phyloP scores from a whole-genome alignment of 805 yeast species.

The Saturnispora hagleri region DNA sequence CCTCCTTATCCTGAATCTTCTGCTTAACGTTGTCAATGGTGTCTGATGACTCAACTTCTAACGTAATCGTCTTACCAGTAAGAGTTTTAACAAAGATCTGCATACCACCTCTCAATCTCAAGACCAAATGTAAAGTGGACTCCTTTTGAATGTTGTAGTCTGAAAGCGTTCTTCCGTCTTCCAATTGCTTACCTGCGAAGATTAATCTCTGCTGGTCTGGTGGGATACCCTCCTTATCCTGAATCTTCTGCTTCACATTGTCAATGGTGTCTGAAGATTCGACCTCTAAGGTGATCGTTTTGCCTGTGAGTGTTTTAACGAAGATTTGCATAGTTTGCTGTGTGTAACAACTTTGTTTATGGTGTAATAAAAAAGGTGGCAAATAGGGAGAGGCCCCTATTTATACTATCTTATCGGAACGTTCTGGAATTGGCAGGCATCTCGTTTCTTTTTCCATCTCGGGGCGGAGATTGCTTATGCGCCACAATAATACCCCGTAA shows the following conservation, averaged over 20 bases:
- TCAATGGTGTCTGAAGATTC: conserved; percentile 94
- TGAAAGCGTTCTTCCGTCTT: conserved; percentile 84
- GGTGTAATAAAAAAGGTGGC: neutral
- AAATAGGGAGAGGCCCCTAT: neutral
- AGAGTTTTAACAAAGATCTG: conserved; percentile 49
- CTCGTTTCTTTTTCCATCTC: neutral
- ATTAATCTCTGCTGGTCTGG: conserved; percentile 39
- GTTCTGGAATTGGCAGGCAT: conserved; percentile 4
- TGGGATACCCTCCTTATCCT: conserved; percentile 80
- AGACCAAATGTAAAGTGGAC: conserved; percentile 64
- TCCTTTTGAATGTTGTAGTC: conserved; percentile 56
- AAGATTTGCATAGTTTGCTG: conserved; percentile 80
- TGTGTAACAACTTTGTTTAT: conserved; percentile 17
- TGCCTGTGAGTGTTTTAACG: conserved; percentile 99
- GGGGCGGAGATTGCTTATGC: neutral
- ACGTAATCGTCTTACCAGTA: conserved; percentile 64
- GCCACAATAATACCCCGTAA: neutral
- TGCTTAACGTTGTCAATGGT: conserved; percentile 95
- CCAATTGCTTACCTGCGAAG: conserved; percentile 40
- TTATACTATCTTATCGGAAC: conserved; percentile 4
- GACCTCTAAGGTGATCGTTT: conserved; percentile 81
- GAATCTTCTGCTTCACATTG: conserved; percentile 89
- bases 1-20: conserved; percentile 95
- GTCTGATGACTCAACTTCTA: conserved; percentile 96
- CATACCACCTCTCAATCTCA: conserved; percentile 85